Percentiles rank a stretch among this genome's conserved stretches.
Conservation (phyloP, 176 grass and related monocot species). For the maize (Zea mays) region Zm-B73-REFERENCE-NAM-5.0 NC_050100.1:117162501-117163000, state of each 20-base stretch:
- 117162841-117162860: constrained; percentile 80
- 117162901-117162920: constrained; percentile 69
- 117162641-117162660: constrained; percentile 33
- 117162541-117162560: constrained; percentile 79
- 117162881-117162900: constrained; percentile 82
- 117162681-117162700: constrained; percentile 87
- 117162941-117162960: not conserved
- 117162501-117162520: constrained; percentile 22
- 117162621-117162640: constrained; percentile 16
- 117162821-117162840: constrained; percentile 10
- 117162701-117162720: constrained; percentile 77
- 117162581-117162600: constrained; percentile 62
- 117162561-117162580: constrained; percentile 89
- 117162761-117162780: constrained; percentile 15
- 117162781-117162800: constrained; percentile 25
- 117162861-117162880: constrained; percentile 74
- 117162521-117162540: constrained; percentile 60
- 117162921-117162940: constrained; percentile 7
- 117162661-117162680: constrained; percentile 78
- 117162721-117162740: constrained; percentile 91
- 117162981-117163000: not conserved
- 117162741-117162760: constrained; percentile 75
- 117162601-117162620: constrained; percentile 24
- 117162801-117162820: constrained; percentile 28
- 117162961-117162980: constrained; percentile 42